Evolutionary conservation across 768 basidiomycete genomes (phyloP).

Genomic region (Boletus coccyginus): DNA sequence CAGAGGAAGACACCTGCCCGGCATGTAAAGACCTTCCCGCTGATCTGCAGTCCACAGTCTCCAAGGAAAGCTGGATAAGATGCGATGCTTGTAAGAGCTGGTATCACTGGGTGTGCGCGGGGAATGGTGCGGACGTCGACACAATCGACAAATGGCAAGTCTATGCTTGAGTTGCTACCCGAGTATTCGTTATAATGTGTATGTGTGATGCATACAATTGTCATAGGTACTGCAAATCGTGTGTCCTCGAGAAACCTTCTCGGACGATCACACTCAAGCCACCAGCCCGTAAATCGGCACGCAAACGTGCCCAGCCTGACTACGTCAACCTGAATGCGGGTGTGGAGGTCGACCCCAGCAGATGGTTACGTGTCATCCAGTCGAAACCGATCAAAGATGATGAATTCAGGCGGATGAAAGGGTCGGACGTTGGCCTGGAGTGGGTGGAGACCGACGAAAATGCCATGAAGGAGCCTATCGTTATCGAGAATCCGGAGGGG

Average conservation of each 20-base stretch:
- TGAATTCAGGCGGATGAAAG: slow-evolving; percentile 65
- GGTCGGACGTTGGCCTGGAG: slow-evolving; percentile 60
- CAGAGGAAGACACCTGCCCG: slow-evolving; percentile 43
- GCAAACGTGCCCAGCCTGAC: slow-evolving; percentile 72
- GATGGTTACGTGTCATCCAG: slow-evolving; percentile 70
- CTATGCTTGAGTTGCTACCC: slow-evolving; percentile 9
- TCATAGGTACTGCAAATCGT: slow-evolving; percentile 67
- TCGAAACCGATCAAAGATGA: slow-evolving; percentile 61
- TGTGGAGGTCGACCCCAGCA: slow-evolving; percentile 53
- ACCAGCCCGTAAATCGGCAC: slow-evolving; percentile 76
- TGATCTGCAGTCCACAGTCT: slow-evolving; percentile 35
- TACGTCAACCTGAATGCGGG: slow-evolving; percentile 76
- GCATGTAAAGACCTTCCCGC: slow-evolving; percentile 43
- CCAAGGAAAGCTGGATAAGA: slow-evolving; percentile 77
- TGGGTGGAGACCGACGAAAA: slow-evolving; percentile 73
- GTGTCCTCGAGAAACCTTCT: slow-evolving; percentile 55
- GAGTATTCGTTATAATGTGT: slow-evolving; percentile 10
- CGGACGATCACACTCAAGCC: slow-evolving; percentile 71
- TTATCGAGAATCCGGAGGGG: slow-evolving; percentile 75
- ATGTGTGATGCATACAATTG: slow-evolving; percentile 16
- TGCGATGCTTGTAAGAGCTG: slow-evolving; percentile 81
- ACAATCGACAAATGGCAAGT: slow-evolving; percentile 77
- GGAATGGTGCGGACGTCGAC: slow-evolving; percentile 60
- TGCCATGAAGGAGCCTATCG: slow-evolving; percentile 80
- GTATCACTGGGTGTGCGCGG: slow-evolving; percentile 84